Base-by-base conservation (phyloP, 495 filamentous ascomycete species). In the Talaromyces adpressus region DNA sequence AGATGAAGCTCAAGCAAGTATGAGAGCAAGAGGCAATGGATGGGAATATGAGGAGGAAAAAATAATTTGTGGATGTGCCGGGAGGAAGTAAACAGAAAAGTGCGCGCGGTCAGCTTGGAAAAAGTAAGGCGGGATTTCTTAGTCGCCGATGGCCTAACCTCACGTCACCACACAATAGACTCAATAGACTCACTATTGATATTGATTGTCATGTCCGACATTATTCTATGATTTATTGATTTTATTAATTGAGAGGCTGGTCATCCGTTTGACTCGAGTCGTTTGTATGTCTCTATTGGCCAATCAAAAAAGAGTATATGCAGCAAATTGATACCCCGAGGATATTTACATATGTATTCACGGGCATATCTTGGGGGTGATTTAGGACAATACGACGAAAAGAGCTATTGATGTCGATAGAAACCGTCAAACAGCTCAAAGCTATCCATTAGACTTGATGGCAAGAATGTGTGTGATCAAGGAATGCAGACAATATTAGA, bases 61-160 rank as follows among this genome's bases (percentile, higher is more conserved):
- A 27, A 56, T 12, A 56, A 56, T 29, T 27, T 23, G n/a, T 56
- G 52, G 7, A 16, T 6, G 20, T 11, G 27, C 8, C 20, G 27
- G 57, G 34, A 32, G 34, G 16, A 56, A 56, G 29, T 56, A 56
- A 56, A 56, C 53, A 56, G 53, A 27, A 54, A 54, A 30, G 36
- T 9, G 8, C 6, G 34, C 34, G 34, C 11, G 34, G 34, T 11
- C 34, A 12, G 34, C 34, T 39, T 4, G 6, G 12, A 14, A 56
- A 25, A 56, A 56, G 53, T 6, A 56, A 27, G 53, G 23, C 53
- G 29, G 23, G 23, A 18, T 49, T 49, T 49, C 18, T 49, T 49
- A 49, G 45, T 49, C 45, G 16, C 45, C 45, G 45, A 20, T 6
- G 16, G 18, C 1, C 45, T 4, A 49, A 49, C 45, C n/a, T 20